phyloP scores from a whole-genome alignment of 2,329 filamentous ascomycete genomes.

The Scedosporium dehoogii region DNA sequence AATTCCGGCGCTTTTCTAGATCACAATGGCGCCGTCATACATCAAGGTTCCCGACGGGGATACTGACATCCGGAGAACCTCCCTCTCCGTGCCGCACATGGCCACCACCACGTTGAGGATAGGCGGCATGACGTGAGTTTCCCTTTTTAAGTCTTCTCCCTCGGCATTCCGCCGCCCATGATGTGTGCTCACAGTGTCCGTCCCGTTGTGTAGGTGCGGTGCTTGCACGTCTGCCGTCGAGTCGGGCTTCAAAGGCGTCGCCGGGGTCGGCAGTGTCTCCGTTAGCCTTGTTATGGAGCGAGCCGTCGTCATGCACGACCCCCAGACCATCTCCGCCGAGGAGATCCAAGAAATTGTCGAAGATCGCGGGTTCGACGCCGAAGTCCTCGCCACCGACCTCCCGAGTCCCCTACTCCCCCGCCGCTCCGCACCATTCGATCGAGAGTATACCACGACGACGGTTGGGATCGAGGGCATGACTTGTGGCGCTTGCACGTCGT shows the following conservation, averaged over 20 bases:
- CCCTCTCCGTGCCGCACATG: constrained; percentile 50
- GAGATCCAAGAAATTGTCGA: constrained; percentile 78
- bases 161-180: neutral
- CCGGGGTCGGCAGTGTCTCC: constrained; percentile 76
- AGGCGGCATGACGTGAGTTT: constrained; percentile 69
- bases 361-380: constrained; percentile 83
- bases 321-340: constrained; percentile 61
- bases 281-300: constrained; percentile 93
- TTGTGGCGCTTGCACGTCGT: constrained; percentile 80
- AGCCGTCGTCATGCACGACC: constrained; percentile 88
- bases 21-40: constrained; percentile 39
- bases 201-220: constrained; percentile 60
- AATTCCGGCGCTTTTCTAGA: neutral
- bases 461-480: constrained; percentile 82
- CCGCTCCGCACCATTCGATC: constrained; percentile 20
- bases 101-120: constrained; percentile 86
- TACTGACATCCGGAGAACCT: constrained; percentile 16
- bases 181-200: neutral
- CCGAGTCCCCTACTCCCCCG: constrained; percentile 40
- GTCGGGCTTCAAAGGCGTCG: constrained; percentile 72
- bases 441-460: constrained; percentile 49
- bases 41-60: constrained; percentile 37
- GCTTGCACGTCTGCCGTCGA: constrained; percentile 95
- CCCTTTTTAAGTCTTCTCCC: constrained; percentile 6
- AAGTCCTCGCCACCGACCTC: constrained; percentile 74